Conservation (phyloP, 352 stramenopile genomes). For the Phytophthora multivora region DNA sequence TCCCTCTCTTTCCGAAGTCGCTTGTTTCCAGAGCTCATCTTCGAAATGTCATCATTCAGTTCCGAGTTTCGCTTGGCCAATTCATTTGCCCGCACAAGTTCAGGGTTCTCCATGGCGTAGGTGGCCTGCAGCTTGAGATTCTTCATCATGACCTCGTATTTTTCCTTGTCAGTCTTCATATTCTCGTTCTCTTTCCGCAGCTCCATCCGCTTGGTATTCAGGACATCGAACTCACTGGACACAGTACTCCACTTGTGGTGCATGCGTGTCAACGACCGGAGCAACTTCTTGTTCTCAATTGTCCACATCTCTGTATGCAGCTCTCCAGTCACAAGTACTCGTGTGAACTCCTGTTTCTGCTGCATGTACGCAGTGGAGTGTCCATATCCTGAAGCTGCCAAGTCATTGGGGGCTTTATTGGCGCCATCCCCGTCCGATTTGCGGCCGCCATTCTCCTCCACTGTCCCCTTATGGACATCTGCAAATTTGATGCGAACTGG, state of each 20-base stretch:
- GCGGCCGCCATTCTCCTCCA: slow-evolving; percentile 70
- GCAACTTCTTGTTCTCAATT: slow-evolving; percentile 86
- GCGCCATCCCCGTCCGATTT: slow-evolving; percentile 37
- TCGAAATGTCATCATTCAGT: slow-evolving; percentile 82
- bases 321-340: slow-evolving; percentile 79
- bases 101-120: slow-evolving; percentile 75
- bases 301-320: slow-evolving; percentile 86
- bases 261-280: slow-evolving; percentile 52
- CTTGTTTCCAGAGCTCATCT: slow-evolving; percentile 87
- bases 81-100: slow-evolving; percentile 82
- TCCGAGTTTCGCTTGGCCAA: slow-evolving; percentile 73
- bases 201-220: slow-evolving; percentile 66
- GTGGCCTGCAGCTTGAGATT: slow-evolving; percentile 80
- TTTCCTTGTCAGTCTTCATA: slow-evolving; percentile 70
- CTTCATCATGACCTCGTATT: slow-evolving; percentile 80
- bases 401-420: slow-evolving; percentile 14
- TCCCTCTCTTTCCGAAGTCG: slow-evolving; percentile 80
- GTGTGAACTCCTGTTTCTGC: slow-evolving; percentile 83
- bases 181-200: slow-evolving; percentile 79
- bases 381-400: slow-evolving; percentile 19
- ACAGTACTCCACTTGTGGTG: slow-evolving; percentile 79
- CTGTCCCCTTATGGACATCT: slow-evolving; percentile 76
- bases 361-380: slow-evolving; percentile 72
- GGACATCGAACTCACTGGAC: slow-evolving; percentile 65
- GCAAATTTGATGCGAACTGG: slow-evolving; percentile 84